Evolutionary conservation across 257 asterid genomes (phyloP), one percentile per base, ranked within the genome.

Genomic region (Scutellaria barbata): DNA sequence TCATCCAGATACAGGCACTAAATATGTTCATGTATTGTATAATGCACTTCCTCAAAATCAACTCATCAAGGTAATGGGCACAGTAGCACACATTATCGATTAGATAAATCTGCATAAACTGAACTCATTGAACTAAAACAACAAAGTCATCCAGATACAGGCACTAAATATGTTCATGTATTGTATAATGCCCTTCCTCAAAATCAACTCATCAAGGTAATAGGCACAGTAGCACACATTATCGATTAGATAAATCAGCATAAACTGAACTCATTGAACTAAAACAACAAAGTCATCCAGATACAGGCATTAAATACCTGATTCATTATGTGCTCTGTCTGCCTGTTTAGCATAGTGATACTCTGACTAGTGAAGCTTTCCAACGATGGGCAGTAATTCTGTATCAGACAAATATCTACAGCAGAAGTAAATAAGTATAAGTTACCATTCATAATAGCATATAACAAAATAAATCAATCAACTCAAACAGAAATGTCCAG

Each of bases 311-410:
- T 46, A 55, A 46, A 20, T 85, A 94, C 99, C 99, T 94, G 99
- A 67, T 87, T 90, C 81, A 89, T 72, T 79, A 88, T 83, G 81
- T 94, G 88, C 7, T 85, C 95, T 1, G 96, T 75, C 78, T 89
- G 96, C 81, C n/a, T 94, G 99, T 69, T 78, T 86, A 50, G 99
- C 99, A 77, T 91, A 94, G 74, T 91, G 85, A 61, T 68, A 85
- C 79, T 94, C 97, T 3, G 97, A 81, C 5, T 96, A 97, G 74
- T 94, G 97, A 79, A 94, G 87, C 81, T 89, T 92, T 56, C 87
- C 96, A 56, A 91, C 87, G 63, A 91, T 76, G 61, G 96, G 96
- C 57, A 89, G 89, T 78, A 94, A 71, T 75, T 94, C 99, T 55
- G 52, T 74, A 8, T 85, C 95, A 45, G 96, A 81, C 83, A 94